Percentiles rank a stretch among this genome's conserved stretches.
Conservation (phyloP, 2,329 filamentous ascomycete species). For the Didymella sp. region DNA sequence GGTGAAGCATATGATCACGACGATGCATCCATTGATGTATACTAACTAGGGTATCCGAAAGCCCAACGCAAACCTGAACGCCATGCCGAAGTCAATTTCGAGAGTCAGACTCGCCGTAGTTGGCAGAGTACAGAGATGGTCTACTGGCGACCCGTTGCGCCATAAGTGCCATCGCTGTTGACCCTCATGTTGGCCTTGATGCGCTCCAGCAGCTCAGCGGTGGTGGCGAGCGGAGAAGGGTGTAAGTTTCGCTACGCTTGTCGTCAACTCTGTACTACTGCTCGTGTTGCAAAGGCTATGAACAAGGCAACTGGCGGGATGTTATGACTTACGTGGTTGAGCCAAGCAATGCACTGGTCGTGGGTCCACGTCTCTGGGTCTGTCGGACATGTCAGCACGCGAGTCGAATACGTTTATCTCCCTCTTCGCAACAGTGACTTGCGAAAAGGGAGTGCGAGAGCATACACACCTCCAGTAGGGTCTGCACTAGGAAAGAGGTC, state of each 20-base stretch:
- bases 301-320: neutral
- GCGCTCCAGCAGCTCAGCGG: conserved; percentile 70
- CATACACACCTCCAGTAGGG: conserved; percentile 72
- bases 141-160: conserved; percentile 7
- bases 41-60: conserved; percentile 5
- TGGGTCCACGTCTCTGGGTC: conserved; percentile 76
- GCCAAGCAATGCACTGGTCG: conserved; percentile 81
- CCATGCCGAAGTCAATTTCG: neutral
- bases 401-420: neutral
- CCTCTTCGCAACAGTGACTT: neutral
- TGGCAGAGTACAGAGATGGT: no score
- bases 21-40: neutral
- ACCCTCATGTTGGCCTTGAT: conserved; percentile 72
- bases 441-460: neutral
- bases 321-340: conserved; percentile 70
- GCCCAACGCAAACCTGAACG: neutral
- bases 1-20: no score
- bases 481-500: conserved; percentile 84
- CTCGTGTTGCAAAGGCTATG: neutral
- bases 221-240: conserved; percentile 65
- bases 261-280: neutral
- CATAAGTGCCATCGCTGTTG: conserved; percentile 21
- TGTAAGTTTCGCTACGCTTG: conserved; percentile 66
- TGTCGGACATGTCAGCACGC: conserved; percentile 35
- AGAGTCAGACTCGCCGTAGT: neutral